Percentiles rank a stretch among this genome's conserved stretches.
Evolutionary conservation across 2,329 filamentous ascomycete species (phyloP).

Genomic region (Ceratocystis huliohia): DNA sequence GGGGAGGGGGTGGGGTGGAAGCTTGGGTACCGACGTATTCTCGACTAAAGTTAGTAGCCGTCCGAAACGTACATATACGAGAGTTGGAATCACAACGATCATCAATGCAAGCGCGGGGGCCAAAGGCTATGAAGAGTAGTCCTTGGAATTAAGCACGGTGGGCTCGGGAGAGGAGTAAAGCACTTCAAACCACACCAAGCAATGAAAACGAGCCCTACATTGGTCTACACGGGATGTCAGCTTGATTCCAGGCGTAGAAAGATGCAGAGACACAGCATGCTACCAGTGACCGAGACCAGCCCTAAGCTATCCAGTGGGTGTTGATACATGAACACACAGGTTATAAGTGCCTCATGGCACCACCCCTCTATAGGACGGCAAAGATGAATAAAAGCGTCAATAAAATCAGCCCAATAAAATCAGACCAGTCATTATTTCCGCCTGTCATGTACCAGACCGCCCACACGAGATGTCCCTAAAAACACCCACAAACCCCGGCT

Average conservation of each 20-base stretch:
- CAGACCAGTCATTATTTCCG: too few species aligned
- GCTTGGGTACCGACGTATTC: neutral
- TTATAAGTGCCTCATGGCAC: too few species aligned
- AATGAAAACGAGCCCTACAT: neutral
- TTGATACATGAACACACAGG: too few species aligned
- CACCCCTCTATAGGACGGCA: too few species aligned
- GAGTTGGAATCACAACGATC: neutral
- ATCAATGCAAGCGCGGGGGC: neutral
- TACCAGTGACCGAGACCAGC: neutral
- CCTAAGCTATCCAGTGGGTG: too few species aligned
- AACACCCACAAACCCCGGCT: neutral
- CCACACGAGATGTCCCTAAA: neutral
- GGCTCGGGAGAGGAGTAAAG: neutral
- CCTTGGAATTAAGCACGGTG: neutral
- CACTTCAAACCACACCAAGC: neutral
- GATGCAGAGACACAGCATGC: neutral
- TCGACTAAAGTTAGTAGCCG: neutral
- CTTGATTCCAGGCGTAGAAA: too few species aligned
- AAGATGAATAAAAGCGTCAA: too few species aligned
- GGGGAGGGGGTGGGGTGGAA: neutral
- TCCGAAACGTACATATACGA: constrained; percentile 2
- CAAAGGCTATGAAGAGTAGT: neutral
- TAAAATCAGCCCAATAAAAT: too few species aligned
- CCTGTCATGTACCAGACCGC: too few species aligned
- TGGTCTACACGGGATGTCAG: neutral